A percentile compares a stretch with the other conserved stretches of the same genome.
Conservation (phyloP, 163 green algal genomes). For the Scenedesmus sp. region DNA sequence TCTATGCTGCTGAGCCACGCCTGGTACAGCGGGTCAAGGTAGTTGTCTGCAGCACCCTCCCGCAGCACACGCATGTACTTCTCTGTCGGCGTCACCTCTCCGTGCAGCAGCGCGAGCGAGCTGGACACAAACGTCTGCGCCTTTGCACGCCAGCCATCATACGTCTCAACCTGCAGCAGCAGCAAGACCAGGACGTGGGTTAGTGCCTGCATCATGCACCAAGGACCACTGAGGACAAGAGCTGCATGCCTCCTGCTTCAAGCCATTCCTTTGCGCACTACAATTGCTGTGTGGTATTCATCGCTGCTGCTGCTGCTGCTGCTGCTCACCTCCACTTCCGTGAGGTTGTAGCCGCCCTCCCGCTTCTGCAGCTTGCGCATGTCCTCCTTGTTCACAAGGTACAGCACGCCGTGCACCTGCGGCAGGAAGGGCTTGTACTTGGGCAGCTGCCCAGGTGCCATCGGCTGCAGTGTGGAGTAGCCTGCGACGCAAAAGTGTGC, state of each 20-base stretch:
- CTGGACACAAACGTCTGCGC: conserved; percentile 61
- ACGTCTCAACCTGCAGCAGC: conserved; percentile 63
- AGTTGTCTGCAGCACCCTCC: conserved; percentile 64
- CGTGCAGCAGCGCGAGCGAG: conserved; percentile 54
- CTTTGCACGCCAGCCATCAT: conserved; percentile 49
- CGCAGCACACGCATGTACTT: conserved; percentile 59
- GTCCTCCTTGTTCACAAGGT: conserved; percentile 52
- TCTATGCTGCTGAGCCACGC: conserved; percentile 61
- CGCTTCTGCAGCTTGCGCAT: conserved; percentile 58
- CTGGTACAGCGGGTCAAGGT: conserved; percentile 68
- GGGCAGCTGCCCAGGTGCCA: conserved; percentile 11
- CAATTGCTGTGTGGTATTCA: background rate
- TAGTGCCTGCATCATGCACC: background rate
- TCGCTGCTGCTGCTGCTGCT: background rate
- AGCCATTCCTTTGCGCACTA: background rate
- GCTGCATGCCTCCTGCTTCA: background rate
- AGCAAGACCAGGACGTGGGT: background rate
- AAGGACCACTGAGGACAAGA: background rate
- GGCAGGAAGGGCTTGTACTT: conserved; percentile 39
- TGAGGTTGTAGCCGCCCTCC: conserved; percentile 61
- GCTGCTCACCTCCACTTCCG: conserved; percentile 56
- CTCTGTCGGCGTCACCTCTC: conserved; percentile 60
- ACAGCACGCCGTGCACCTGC: conserved; percentile 67
- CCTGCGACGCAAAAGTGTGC: background rate
- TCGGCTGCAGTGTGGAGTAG: conserved; percentile 42